Percentiles rank a stretch among this genome's conserved stretches.
phyloP scores from a whole-genome alignment of 2,329 filamentous ascomycete genomes.

The Pseudogymnoascus sp. region DNA sequence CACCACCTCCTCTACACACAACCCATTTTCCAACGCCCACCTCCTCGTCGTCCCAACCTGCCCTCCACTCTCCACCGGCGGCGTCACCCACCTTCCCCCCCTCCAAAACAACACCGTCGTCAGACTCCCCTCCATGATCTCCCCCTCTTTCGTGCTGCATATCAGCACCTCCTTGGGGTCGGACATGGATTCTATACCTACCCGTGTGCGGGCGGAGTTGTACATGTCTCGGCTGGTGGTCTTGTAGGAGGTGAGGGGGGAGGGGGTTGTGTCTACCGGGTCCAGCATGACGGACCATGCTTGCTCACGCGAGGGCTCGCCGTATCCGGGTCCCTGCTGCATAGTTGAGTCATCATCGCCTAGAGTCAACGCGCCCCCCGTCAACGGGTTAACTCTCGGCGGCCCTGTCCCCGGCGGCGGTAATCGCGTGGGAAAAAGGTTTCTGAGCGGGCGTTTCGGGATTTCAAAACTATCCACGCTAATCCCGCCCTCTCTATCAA shows the following conservation, averaged over 20 bases:
- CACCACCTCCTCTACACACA: slow-evolving; percentile 71
- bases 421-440: slow-evolving; percentile 53
- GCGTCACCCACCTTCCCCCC: slow-evolving; percentile 70
- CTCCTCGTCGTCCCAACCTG: slow-evolving; percentile 76
- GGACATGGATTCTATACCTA: slow-evolving; percentile 42
- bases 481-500: slow-evolving; percentile 45
- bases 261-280: slow-evolving; percentile 41
- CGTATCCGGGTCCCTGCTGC: slow-evolving; percentile 12
- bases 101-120: slow-evolving; percentile 80
- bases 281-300: slow-evolving; percentile 50
- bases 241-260: slow-evolving; percentile 76
- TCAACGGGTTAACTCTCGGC: slow-evolving; percentile 24
- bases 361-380: slow-evolving; percentile 25
- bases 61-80: slow-evolving; percentile 68
- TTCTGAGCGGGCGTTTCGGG: slow-evolving; percentile 39
- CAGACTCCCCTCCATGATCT: slow-evolving; percentile 79
- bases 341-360: slow-evolving; percentile 20
- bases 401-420: slow-evolving; percentile 37
- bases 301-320: slow-evolving; percentile 22
- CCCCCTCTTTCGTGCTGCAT: slow-evolving; percentile 51
- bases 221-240: slow-evolving; percentile 72
- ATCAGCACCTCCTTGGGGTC: slow-evolving; percentile 68
- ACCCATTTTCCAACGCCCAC: slow-evolving; percentile 70
- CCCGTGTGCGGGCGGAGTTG: slow-evolving; percentile 58
- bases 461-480: slow-evolving; percentile 36